Evolutionary conservation across 192 early-diverging fungal genomes (phyloP).

Genomic region (Thoreauomyces humboldtii): DNA sequence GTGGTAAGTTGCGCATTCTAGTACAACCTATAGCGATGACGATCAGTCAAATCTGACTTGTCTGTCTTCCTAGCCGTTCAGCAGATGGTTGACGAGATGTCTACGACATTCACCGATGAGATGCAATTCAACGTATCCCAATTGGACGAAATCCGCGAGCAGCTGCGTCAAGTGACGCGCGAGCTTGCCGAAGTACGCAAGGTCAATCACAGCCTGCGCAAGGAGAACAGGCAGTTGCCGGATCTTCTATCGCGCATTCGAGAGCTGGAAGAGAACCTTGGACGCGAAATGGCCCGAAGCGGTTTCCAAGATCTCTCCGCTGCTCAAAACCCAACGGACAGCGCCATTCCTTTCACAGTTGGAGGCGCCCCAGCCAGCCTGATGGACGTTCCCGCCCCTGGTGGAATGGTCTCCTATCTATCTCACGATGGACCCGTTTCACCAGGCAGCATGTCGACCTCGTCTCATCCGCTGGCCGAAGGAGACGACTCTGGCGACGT

Average conservation of each 20-base stretch:
- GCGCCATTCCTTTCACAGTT: too few relatives aligned
- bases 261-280: conserved; percentile 34
- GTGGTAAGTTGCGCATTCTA: conserved; percentile 16
- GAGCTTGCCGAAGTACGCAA: conserved; percentile 41
- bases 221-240: conserved; percentile 37
- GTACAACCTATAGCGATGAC: too few relatives aligned
- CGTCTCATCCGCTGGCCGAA: too few relatives aligned
- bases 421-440: too few relatives aligned
- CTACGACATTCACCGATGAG: conserved; percentile 24
- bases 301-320: too few relatives aligned
- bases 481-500: too few relatives aligned
- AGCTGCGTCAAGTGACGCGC: conserved; percentile 35
- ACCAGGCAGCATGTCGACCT: too few relatives aligned
- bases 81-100: conserved; percentile 33
- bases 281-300: conserved; percentile 31
- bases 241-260: conserved; percentile 37
- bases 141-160: conserved; percentile 30
- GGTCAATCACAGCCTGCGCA: conserved; percentile 32
- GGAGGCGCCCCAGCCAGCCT: too few relatives aligned
- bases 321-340: too few relatives aligned
- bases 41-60: neutral
- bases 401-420: conserved; percentile 16
- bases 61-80: conserved; percentile 19
- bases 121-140: conserved; percentile 27
- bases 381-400: conserved; percentile 9